These are phyloP conservation scores for Pythium utonaiense DNA, from an alignment of 352 stramenopile genomes.

Conservation along the genomic window DNA sequence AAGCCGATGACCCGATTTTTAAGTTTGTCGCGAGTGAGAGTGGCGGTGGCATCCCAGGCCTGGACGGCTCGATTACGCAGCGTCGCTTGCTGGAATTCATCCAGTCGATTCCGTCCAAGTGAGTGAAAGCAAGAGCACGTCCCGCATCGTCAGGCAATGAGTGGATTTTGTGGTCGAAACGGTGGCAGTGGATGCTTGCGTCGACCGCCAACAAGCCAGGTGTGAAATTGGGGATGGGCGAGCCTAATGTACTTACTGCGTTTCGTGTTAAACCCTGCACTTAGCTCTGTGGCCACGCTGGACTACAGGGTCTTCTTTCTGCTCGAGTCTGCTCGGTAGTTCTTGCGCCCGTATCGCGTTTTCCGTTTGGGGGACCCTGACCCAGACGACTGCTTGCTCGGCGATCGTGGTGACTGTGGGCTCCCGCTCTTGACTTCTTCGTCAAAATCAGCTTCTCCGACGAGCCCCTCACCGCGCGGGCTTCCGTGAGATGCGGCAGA, in stretches of 20 bases:
- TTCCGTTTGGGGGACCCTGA: conserved; percentile 50
- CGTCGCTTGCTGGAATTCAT: conserved; percentile 78
- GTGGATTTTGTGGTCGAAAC: conserved; percentile 15
- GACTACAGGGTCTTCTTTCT: conserved; percentile 48
- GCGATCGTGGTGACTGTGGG: conserved; percentile 21
- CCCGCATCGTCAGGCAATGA: conserved; percentile 11
- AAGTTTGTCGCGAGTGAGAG: conserved; percentile 86
- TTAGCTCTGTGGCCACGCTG: not conserved
- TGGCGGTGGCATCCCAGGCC: conserved; percentile 66
- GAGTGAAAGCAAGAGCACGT: conserved; percentile 26
- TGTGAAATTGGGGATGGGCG: conserved; percentile 7
- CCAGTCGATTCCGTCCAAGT: conserved; percentile 50
- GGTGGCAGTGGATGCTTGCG: not conserved
- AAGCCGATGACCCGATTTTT: conserved; percentile 82
- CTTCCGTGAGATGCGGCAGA: conserved; percentile 12
- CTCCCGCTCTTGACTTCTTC: conserved; percentile 13
- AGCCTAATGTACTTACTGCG: conserved; percentile 22
- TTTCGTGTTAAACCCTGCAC: conserved; percentile 4
- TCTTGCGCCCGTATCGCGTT: conserved; percentile 61
- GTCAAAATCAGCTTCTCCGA: not conserved
- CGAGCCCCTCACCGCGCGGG: not conserved
- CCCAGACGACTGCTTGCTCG: conserved; percentile 1
- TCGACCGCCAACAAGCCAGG: not conserved
- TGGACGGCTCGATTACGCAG: conserved; percentile 83
- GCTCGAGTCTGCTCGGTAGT: conserved; percentile 66